Base-by-base conservation (phyloP, 2,329 filamentous ascomycete species). In the Colletotrichum destructivum region DNA sequence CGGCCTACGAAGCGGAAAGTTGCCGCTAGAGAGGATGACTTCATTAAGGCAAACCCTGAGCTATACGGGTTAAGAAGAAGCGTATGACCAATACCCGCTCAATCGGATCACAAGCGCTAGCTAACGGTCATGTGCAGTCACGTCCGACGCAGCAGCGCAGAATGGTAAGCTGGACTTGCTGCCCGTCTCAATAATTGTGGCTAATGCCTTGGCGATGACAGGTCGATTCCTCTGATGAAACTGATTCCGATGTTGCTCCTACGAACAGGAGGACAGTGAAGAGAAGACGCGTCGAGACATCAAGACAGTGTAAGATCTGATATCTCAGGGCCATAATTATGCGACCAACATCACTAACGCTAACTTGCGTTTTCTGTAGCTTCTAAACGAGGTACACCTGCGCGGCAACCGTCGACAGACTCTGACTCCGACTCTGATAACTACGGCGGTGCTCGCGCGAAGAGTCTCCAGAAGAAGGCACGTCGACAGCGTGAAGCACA, bases 61-160 rank as follows among this genome's bases (percentile, higher is more conserved):
- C 87, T 99, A 11, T 99, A 98, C 85, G 96, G 96, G 59, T 87
- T 99, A 76, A 91, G 96, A 77, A 90, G 96, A 84, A 99, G 96
- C 85, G 95, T 96, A 91, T 74, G 93, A 83, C 62, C 74, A 74
- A 69, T 74, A 42, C 62, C 71, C 61, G 64, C 62, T 52, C 61
- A 52, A 23, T 67, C 65, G 38, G 15, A 60, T 52, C 38, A 60
- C 74, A 38, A 62, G 67, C 46, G n/a, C 65, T 42, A 55, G 65
- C 51, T 66, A 61, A 64, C 61, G 59, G 54, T 9, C 23, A 26
- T 52, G 56, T 40, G 56, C 75, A 90, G 88, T 87, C 87, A 68
- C 88, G 89, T 65, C 88, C 89, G 55, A 85, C 85, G 67, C 88
- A 89, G 76, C 85, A 88, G 60, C 84, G 88, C n/a, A 88, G 87